phyloP scores from a whole-genome alignment of 768 basidiomycete genomes.

The Agaricus subrufescens region DNA sequence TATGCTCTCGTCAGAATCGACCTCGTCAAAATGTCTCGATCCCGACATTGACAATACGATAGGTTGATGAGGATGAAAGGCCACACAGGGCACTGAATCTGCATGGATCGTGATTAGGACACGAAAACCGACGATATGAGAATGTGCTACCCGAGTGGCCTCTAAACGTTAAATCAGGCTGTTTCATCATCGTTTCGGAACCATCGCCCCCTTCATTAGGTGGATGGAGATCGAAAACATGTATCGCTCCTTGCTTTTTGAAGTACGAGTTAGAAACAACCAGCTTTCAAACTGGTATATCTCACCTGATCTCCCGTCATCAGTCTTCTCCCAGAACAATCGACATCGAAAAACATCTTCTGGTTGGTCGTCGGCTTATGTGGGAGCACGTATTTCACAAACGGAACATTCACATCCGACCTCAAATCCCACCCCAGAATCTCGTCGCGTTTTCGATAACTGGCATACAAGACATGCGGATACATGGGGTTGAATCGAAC shows the following conservation, averaged over 20 bases:
- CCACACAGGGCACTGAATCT: conserved; percentile 74
- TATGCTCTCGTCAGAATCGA: conserved; percentile 20
- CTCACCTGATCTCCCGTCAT: conserved; percentile 63
- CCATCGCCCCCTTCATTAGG: conserved; percentile 9
- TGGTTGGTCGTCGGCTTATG: conserved; percentile 55
- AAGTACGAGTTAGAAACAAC: background rate
- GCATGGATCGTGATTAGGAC: background rate
- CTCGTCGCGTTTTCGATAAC: conserved; percentile 60
- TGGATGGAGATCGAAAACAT: conserved; percentile 47
- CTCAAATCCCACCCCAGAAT: conserved; percentile 83
- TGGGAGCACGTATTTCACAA: conserved; percentile 29
- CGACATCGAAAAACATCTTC: conserved; percentile 72
- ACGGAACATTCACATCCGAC: conserved; percentile 39
- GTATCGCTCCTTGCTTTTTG: conserved; percentile 51
- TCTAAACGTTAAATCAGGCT: conserved; percentile 33
- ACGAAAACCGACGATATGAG: background rate
- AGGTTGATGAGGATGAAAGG: conserved; percentile 65
- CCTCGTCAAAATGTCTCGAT: conserved; percentile 57
- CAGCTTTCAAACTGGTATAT: background rate
- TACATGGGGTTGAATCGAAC: conserved; percentile 65
- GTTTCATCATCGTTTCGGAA: conserved; percentile 13
- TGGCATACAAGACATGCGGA: conserved; percentile 72
- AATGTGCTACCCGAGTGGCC: conserved; percentile 52
- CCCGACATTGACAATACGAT: conserved; percentile 66
- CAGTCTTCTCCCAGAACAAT: conserved; percentile 59